Base-by-base conservation (phyloP, 2,329 filamentous ascomycete genomes). In the Colletotrichum nymphaeae region DNA sequence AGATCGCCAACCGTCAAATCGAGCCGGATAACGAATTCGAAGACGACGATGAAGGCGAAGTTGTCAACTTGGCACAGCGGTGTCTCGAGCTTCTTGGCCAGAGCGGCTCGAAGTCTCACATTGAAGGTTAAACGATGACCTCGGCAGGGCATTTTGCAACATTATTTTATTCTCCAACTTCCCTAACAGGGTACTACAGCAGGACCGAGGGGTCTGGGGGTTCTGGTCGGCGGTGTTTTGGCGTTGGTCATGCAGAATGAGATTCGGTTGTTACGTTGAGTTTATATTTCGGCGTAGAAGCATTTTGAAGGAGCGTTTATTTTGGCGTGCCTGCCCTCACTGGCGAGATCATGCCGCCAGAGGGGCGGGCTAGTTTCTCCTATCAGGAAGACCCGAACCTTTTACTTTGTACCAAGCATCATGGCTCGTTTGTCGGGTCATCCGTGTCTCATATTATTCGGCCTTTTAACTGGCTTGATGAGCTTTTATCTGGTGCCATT, bases 21-120 rank as follows among this genome's bases (percentile, higher is more conserved):
- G 95, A 97, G 78, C 93, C 94, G 0, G 95, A 97, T 72, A 93
- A 95, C 76, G 94, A 95, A 77, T 93, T 93, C 75, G 94, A 93
- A 60, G 95, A 97, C 78, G 95, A 97, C 73, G 95, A 97, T 58
- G 95, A 98, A 82, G 94, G 93, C 70, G 96, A 98, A 82, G 95
- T 98, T 57, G 94, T 98, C 76, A 95, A 92, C 77, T 90, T 99
- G 77, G 96, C 97, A 28, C 93, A 96, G 79, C 91, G 95, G 78
- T 98, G 95, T 81, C 88, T 98, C 53, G 96, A 98, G 83, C 88
- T 98, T 4, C 86, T 98, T 42, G 94, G 93, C 63, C 93, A 94
- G 81, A 89, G 88, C 78, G 91, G 88, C 78, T 91, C 93, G 37
- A 96, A 96, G 84, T 89, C 92, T 60, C 92, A 97, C 76, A 94